Evolutionary conservation across 371 early-diverging fungal genomes (phyloP).

Genomic region (Zychaea mexicana): DNA sequence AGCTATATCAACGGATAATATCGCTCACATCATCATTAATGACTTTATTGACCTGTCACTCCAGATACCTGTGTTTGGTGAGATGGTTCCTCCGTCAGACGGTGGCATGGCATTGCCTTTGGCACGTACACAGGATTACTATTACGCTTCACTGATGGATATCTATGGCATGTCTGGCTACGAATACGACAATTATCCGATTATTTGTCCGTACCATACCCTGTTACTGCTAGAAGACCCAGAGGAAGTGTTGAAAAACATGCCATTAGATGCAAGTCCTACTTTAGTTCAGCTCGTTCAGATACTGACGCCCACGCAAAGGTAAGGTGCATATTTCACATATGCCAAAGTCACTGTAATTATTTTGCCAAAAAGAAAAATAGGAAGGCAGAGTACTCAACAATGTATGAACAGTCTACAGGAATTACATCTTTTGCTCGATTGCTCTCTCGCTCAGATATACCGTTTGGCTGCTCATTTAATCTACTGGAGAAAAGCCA

Average conservation of each 20-base stretch:
- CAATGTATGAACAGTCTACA: constrained; percentile 56
- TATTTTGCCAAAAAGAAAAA: background rate
- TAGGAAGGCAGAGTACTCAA: background rate
- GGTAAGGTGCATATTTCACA: constrained; percentile 32
- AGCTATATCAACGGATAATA: constrained; percentile 52
- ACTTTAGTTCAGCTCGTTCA: constrained; percentile 84
- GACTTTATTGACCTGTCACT: constrained; percentile 79
- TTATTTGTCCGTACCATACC: constrained; percentile 85
- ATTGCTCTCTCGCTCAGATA: constrained; percentile 90
- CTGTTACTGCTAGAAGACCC: constrained; percentile 82
- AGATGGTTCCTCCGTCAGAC: constrained; percentile 7
- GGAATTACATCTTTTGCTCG: constrained; percentile 77
- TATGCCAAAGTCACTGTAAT: background rate
- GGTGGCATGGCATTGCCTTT: background rate
- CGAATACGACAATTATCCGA: constrained; percentile 71
- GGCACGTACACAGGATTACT: constrained; percentile 21
- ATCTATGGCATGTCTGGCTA: constrained; percentile 57
- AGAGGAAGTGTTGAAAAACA: constrained; percentile 76
- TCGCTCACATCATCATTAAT: constrained; percentile 75
- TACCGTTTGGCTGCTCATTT: constrained; percentile 89
- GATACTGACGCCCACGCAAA: constrained; percentile 85
- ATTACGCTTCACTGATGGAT: constrained; percentile 38
- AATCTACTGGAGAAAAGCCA: constrained; percentile 90
- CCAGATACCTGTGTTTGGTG: constrained; percentile 59
- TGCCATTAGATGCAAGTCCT: constrained; percentile 85